These are phyloP conservation scores for Plasmodium cynomolgi DNA, from an alignment of 169 alveolate species.

Conservation along the genomic window DNA sequence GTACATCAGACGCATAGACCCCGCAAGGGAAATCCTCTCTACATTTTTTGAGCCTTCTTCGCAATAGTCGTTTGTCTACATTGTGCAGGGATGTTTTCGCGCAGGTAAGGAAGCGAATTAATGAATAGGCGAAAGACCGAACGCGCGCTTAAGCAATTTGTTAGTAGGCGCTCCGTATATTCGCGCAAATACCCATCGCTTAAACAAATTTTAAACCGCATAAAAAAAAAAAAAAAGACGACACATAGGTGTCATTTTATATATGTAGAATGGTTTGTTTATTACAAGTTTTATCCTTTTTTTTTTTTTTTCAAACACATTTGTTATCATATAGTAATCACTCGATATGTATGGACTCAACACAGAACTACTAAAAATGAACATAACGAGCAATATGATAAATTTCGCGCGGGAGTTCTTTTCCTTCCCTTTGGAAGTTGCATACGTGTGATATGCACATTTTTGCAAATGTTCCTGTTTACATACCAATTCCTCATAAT, in stretches of 20 bases:
- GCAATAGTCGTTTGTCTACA: conserved; percentile 19
- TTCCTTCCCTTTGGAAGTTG: not conserved
- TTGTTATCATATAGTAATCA: not conserved
- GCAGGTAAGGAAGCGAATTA: not conserved
- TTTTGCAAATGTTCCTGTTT: not conserved
- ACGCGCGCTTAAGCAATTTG: not conserved
- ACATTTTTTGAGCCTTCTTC: conserved; percentile 17
- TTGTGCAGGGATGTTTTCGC: not conserved
- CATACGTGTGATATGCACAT: not conserved
- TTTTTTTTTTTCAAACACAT: not conserved
- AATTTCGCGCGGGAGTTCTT: not conserved
- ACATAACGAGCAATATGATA: not conserved
- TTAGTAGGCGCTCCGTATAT: not conserved
- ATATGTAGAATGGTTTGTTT: not conserved
- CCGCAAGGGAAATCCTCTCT: conserved; percentile 18
- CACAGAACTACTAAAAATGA: not conserved
- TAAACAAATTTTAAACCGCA: not conserved
- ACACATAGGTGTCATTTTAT: not conserved
- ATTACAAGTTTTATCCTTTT: not conserved
- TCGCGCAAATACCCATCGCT: not conserved
- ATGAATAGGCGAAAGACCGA: not conserved
- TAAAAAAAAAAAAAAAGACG: not conserved
- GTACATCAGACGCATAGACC: conserved; percentile 32
- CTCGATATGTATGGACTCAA: not conserved
- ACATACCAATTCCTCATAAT: conserved; percentile 60